These are phyloP conservation scores for Cinnamomum chago DNA, from an alignment of 164 flowering plant species.

Conservation along the genomic window DNA sequence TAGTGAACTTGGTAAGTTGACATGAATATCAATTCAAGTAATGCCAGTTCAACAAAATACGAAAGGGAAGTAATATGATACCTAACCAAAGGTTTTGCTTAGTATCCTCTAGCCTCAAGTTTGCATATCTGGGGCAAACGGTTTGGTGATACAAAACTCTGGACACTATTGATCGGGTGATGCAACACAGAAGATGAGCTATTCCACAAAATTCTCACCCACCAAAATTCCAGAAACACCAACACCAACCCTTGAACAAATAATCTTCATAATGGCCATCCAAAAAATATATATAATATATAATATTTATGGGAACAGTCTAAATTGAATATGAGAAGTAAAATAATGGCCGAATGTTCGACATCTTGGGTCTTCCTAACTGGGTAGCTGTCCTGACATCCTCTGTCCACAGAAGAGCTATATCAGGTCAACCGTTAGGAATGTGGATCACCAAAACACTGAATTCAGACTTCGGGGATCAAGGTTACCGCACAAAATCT, in stretches of 20 bases:
- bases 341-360: neutral
- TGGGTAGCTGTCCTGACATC: neutral
- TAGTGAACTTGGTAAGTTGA: neutral
- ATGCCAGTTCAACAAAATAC: neutral
- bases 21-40: neutral
- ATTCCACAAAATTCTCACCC: neutral
- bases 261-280: too few species aligned
- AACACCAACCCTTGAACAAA: too few species aligned
- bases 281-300: too few species aligned
- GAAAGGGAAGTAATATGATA: neutral
- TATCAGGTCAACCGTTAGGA: neutral
- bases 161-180: neutral
- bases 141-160: neutral
- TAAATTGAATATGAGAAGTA: too few species aligned
- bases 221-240: neutral
- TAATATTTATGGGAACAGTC: too few species aligned
- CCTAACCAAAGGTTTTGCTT: neutral
- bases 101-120: neutral
- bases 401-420: too few species aligned
- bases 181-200: neutral
- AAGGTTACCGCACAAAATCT: too few species aligned
- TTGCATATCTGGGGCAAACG: neutral
- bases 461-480: neutral
- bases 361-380: neutral
- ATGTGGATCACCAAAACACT: neutral